These are phyloP conservation scores for Tripterygium wilfordii DNA, from an alignment of 177 flowering plant genomes.

Conservation along the genomic window DNA sequence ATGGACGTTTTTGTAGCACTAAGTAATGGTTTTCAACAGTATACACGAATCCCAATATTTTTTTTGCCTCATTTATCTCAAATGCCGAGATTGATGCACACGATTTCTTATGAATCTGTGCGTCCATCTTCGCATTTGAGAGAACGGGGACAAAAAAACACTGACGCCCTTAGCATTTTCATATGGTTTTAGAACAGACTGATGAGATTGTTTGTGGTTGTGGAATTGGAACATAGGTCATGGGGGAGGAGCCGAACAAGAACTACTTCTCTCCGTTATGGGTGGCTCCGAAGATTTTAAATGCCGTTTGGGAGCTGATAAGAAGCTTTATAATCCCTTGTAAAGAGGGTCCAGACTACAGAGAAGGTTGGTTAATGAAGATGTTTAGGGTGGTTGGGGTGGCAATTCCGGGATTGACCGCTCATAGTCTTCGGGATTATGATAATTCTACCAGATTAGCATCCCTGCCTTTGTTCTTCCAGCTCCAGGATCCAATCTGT, in stretches of 20 bases:
- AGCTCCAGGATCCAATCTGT: neutral
- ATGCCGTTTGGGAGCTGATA: conserved; percentile 45
- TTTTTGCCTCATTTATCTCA: no score
- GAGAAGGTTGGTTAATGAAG: conserved; percentile 1
- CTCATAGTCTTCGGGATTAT: neutral
- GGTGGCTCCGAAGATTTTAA: conserved; percentile 34
- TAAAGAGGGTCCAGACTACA: conserved; percentile 29
- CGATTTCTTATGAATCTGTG: no score
- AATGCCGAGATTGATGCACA: no score
- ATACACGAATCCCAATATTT: no score
- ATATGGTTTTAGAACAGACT: neutral
- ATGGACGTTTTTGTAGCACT: no score
- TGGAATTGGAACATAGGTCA: conserved; percentile 21
- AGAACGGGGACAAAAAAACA: no score
- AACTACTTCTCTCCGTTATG: conserved; percentile 40
- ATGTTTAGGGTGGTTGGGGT: neutral
- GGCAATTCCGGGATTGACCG: conserved; percentile 3
- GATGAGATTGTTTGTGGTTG: no score
- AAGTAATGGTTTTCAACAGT: no score
- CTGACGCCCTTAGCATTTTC: neutral
- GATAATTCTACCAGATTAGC: neutral
- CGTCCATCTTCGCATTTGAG: no score
- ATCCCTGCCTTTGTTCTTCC: neutral
- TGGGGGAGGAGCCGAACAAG: conserved; percentile 42
- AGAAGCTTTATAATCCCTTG: conserved; percentile 34